Conservation (phyloP, 106 monocot species). For the Acorus calamus region DNA sequence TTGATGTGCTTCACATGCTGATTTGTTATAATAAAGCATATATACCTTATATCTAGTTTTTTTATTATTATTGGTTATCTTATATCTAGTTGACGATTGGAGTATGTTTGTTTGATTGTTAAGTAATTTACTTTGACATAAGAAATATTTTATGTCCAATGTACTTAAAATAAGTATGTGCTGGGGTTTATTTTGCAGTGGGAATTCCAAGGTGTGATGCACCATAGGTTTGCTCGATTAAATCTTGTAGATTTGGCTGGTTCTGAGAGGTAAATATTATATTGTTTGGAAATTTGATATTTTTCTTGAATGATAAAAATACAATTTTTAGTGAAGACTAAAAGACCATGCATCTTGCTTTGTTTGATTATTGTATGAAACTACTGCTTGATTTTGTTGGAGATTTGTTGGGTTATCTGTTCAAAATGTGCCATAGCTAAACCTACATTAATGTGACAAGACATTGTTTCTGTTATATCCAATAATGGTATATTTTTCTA, state of each 20-base stretch:
- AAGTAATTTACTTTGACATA: not conserved
- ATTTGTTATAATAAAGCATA: too few species aligned
- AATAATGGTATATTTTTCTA: too few species aligned
- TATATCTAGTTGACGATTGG: not conserved
- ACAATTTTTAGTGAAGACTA: too few species aligned
- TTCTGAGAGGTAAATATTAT: constrained; percentile 61
- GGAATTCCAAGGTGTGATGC: constrained; percentile 85
- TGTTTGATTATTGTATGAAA: too few species aligned
- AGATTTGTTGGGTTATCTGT: too few species aligned
- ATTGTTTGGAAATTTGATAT: too few species aligned
- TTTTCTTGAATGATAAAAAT: too few species aligned
- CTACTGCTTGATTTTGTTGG: too few species aligned
- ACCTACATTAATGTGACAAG: not conserved
- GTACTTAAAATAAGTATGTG: not conserved
- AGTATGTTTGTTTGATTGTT: not conserved
- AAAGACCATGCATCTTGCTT: too few species aligned
- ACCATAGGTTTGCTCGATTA: constrained; percentile 83
- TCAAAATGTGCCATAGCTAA: not conserved
- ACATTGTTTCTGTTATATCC: too few species aligned
- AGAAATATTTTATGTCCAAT: not conserved
- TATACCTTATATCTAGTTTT: not conserved
- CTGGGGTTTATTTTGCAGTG: constrained; percentile 39
- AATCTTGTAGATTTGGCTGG: constrained; percentile 97
- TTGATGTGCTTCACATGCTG: not conserved
- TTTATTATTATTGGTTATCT: not conserved